Evolutionary conservation across 2,329 filamentous ascomycete species (phyloP), one percentile per base, ranked within the genome.

Genomic region (Colletotrichum theobromicola): DNA sequence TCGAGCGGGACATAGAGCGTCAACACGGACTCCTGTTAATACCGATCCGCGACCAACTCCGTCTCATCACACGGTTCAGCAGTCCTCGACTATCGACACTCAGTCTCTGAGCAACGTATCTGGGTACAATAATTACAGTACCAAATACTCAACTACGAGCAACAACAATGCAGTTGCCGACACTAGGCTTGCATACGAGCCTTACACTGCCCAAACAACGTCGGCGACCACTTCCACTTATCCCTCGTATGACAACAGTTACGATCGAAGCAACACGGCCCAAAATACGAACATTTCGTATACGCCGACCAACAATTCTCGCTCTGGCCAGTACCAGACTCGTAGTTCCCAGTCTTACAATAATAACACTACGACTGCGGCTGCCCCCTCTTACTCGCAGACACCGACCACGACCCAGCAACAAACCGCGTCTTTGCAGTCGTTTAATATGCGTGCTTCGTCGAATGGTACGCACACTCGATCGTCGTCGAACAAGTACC

Each of bases 1-100:
- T 15, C 79, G 81, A 66, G 82, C 84, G 58, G 79, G 81, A 4
- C 83, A 83, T n/a, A 81, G 82, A 55, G 73, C 79, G 2, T 81
- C 83, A 67, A 81, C 75, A 7, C 80, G 77, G 18, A 82, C 82
- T 26, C 80, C 82, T 5, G 76, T 78, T 21, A 72, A 71, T n/a
- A 55, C 24, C 26, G 77, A 80, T 7, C 73, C 78, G 32, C 66
- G 79, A 13, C 62, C 79, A 8, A 79, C 71, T 9, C 66, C 73
- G 13, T 42, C 72, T 30, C 80, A 79, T 35, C 77, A 80, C 15
- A 76, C 76, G 9, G 79, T 84, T 75, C 76, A 87, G 61, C 81
- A 84, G 12, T 81, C 83, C 68, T 76, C 80, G n/a, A 78, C 70
- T 55, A 58, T 66, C 7, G 58, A 78, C 18, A 65, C 72, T 30